phyloP scores from a whole-genome alignment of 495 filamentous ascomycete species.

The Melanomma pulvis-pyrius region DNA sequence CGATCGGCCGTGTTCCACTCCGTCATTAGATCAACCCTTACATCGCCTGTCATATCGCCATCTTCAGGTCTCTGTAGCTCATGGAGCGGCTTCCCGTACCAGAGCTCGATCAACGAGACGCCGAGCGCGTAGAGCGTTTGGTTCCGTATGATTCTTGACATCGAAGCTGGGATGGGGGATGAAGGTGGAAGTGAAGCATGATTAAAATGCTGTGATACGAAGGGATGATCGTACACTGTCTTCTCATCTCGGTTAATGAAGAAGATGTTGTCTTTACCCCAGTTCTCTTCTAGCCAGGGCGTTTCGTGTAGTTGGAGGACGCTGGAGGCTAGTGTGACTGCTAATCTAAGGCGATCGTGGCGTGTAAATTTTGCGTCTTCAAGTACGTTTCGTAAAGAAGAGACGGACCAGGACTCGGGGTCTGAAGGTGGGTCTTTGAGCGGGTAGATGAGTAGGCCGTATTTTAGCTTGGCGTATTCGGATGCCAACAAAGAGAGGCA shows the following conservation, averaged over 20 bases:
- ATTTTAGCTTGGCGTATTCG: constrained; percentile 29
- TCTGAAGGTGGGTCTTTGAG: constrained; percentile 5
- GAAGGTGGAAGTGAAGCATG: not conserved
- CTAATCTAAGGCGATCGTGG: constrained; percentile 33
- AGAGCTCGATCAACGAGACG: constrained; percentile 44
- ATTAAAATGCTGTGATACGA: constrained; percentile 24
- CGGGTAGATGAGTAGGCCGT: constrained; percentile 26
- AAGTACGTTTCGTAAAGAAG: constrained; percentile 11
- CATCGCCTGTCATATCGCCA: constrained; percentile 2
- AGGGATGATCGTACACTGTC: constrained; percentile 36
- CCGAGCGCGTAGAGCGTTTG: constrained; percentile 43
- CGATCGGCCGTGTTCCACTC: constrained; percentile 30
- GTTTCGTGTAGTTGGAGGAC: constrained; percentile 34
- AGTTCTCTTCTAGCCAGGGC: constrained; percentile 30
- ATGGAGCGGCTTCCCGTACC: constrained; percentile 31
- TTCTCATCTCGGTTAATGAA: constrained; percentile 17
- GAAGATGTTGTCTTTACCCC: constrained; percentile 25
- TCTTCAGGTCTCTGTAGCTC: constrained; percentile 25
- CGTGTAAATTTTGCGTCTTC: constrained; percentile 15
- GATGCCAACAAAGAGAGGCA: constrained; percentile 20
- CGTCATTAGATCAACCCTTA: constrained; percentile 9
- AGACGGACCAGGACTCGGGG: constrained; percentile 16
- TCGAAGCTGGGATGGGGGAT: not conserved
- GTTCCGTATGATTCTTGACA: constrained; percentile 29
- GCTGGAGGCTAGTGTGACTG: constrained; percentile 29